Evolutionary conservation across 2,329 filamentous ascomycete genomes (phyloP).

Genomic region (Xylariaceae sp.): DNA sequence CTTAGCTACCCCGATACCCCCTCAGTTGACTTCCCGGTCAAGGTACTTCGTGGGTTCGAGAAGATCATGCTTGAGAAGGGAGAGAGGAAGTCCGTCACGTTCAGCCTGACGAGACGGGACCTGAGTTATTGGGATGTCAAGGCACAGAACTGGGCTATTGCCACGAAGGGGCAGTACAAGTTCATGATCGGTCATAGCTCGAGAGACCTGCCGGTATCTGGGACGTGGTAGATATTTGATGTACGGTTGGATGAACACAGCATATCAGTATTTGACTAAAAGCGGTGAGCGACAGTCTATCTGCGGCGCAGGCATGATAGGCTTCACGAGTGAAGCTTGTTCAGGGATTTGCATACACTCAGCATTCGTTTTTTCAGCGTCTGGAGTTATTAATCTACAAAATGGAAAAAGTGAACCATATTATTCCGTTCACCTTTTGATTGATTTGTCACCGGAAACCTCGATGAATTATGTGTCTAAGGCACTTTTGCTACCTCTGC

Average conservation of each 20-base stretch:
- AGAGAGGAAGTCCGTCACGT: slow-evolving; percentile 46
- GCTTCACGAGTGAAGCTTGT: background rate
- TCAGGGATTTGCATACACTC: background rate
- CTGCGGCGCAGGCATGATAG: background rate
- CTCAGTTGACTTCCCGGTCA: slow-evolving; percentile 58
- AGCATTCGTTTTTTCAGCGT: background rate
- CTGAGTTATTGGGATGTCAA: slow-evolving; percentile 68
- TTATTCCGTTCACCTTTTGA: too few species aligned
- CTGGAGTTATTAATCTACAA: too few species aligned
- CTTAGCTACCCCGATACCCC: slow-evolving; percentile 34
- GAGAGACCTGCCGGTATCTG: slow-evolving; percentile 16
- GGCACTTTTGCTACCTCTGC: too few species aligned
- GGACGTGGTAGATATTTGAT: too few species aligned
- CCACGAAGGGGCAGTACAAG: slow-evolving; percentile 38
- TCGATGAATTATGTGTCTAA: too few species aligned
- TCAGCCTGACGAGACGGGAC: slow-evolving; percentile 63
- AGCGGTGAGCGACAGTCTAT: too few species aligned
- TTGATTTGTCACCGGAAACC: too few species aligned
- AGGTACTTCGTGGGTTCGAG: slow-evolving; percentile 68
- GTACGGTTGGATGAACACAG: too few species aligned
- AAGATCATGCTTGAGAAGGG: slow-evolving; percentile 58
- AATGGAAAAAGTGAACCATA: too few species aligned
- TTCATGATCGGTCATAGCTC: slow-evolving; percentile 35
- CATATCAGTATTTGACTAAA: background rate
- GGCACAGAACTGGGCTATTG: slow-evolving; percentile 66